These are phyloP conservation scores for Panellus pusillus DNA, from an alignment of 768 basidiomycete species.

Conservation along the genomic window DNA sequence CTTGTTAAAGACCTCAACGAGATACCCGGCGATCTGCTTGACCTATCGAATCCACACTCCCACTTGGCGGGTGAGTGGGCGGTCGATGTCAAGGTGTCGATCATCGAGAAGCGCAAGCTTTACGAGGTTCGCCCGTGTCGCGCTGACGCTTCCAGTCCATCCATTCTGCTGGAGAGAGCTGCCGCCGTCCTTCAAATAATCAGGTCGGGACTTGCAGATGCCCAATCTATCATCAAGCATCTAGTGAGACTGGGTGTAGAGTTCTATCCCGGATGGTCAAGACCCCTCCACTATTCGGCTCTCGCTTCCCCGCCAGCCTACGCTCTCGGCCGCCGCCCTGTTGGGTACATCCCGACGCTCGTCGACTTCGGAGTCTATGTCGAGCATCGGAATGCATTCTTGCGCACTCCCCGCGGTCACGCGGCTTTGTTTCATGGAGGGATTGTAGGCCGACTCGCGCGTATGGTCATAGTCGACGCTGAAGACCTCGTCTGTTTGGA, in stretches of 20 bases:
- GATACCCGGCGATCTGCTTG: background rate
- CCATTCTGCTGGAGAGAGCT: slow-evolving; percentile 6
- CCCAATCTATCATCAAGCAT: slow-evolving; percentile 1
- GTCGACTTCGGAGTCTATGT: slow-evolving; percentile 11
- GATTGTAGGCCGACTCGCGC: slow-evolving; percentile 10
- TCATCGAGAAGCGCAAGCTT: background rate
- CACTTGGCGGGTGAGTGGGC: slow-evolving; percentile 9
- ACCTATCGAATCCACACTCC: background rate
- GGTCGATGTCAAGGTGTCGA: slow-evolving; percentile 3
- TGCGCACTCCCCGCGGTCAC: slow-evolving; percentile 10
- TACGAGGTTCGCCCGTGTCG: slow-evolving; percentile 6
- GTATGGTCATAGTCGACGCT: slow-evolving; percentile 1
- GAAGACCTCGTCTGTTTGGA: background rate
- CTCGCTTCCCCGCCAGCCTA: background rate
- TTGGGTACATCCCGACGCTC: slow-evolving; percentile 5
- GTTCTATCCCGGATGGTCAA: slow-evolving; percentile 10
- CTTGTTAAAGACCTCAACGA: slow-evolving; percentile 1
- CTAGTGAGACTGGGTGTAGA: slow-evolving; percentile 6
- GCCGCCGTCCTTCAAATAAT: slow-evolving; percentile 16
- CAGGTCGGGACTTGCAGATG: background rate
- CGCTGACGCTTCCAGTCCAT: slow-evolving; percentile 4
- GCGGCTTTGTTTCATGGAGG: slow-evolving; percentile 13
- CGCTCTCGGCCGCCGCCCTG: background rate
- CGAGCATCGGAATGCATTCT: slow-evolving; percentile 4
- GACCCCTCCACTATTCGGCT: background rate